phyloP scores from a whole-genome alignment of 371 early-diverging fungal species.

The Mortierella sp. region DNA sequence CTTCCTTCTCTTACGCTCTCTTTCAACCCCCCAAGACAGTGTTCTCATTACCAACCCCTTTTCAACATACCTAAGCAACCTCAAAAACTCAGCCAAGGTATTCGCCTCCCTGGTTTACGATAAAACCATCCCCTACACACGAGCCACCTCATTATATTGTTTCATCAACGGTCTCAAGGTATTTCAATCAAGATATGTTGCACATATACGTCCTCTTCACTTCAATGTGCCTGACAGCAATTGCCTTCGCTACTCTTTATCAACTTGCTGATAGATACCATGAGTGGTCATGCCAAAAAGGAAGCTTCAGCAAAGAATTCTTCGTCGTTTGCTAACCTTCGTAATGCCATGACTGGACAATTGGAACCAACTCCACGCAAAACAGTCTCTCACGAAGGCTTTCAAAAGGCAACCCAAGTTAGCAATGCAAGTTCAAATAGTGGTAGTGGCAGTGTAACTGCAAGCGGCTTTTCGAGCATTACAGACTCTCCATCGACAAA shows the following conservation, averaged over 20 bases:
- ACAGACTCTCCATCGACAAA: slow-evolving; percentile 1
- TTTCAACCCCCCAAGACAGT: neutral
- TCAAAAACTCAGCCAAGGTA: neutral
- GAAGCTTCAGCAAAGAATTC: slow-evolving; percentile 24
- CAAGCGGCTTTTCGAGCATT: neutral
- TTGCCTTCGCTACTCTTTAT: neutral
- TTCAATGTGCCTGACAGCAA: slow-evolving; percentile 2
- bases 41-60: neutral
- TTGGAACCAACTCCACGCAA: slow-evolving; percentile 36
- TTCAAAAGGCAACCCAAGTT: slow-evolving; percentile 21
- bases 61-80: neutral
- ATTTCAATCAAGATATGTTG: neutral
- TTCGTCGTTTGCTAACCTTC: slow-evolving; percentile 20
- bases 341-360: slow-evolving; percentile 14
- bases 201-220: neutral
- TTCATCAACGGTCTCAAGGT: slow-evolving; percentile 3
- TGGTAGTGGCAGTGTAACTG: slow-evolving; percentile 6
- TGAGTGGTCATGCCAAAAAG: slow-evolving; percentile 21
- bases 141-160: neutral
- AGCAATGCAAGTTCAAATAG: slow-evolving; percentile 20
- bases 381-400: slow-evolving; percentile 32
- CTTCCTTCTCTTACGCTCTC: neutral
- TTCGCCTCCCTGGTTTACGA: neutral
- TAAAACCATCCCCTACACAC: neutral
- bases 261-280: neutral